Evolutionary conservation across 2,329 filamentous ascomycete genomes (phyloP).

Genomic region (Neobulgaria alba): DNA sequence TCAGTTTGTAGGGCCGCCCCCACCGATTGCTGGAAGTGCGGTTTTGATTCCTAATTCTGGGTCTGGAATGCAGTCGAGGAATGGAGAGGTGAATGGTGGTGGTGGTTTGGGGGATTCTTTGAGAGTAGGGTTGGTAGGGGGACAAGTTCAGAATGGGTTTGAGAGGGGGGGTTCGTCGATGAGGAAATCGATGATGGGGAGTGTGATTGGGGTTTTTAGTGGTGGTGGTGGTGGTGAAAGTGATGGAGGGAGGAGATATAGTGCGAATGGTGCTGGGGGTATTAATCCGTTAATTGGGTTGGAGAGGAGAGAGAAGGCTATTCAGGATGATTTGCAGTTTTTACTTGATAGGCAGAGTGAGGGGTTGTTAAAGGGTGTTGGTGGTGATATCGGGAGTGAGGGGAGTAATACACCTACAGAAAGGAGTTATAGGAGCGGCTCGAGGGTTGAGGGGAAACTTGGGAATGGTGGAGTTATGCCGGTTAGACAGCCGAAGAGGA

Average conservation of each 20-base stretch:
- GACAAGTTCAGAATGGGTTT: too few species aligned
- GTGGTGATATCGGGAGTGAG: conserved; percentile 32
- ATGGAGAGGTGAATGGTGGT: too few species aligned
- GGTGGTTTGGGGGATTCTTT: too few species aligned
- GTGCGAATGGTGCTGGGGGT: background rate
- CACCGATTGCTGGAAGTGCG: too few species aligned
- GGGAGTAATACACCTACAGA: conserved; percentile 26
- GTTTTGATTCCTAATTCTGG: too few species aligned
- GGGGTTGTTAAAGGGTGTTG: conserved; percentile 28
- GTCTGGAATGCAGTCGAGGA: too few species aligned
- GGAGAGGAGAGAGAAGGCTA: conserved; percentile 40
- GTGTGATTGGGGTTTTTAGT: too few species aligned
- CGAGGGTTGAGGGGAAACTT: conserved; percentile 11
- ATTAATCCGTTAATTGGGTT: conserved; percentile 31
- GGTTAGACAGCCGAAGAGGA: conserved; percentile 47
- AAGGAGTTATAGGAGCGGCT: background rate
- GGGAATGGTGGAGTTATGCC: conserved; percentile 41
- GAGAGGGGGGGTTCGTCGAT: too few species aligned
- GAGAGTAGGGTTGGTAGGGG: too few species aligned
- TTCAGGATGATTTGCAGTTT: conserved; percentile 49
- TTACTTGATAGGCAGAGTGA: conserved; percentile 51
- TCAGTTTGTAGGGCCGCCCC: too few species aligned
- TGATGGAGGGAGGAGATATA: conserved; percentile 6
- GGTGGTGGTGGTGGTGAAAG: too few species aligned
- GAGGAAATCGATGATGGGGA: too few species aligned